These are phyloP conservation scores for Cyclotella sp. DNA, from an alignment of 108 stramenopile species.

Conservation along the genomic window DNA sequence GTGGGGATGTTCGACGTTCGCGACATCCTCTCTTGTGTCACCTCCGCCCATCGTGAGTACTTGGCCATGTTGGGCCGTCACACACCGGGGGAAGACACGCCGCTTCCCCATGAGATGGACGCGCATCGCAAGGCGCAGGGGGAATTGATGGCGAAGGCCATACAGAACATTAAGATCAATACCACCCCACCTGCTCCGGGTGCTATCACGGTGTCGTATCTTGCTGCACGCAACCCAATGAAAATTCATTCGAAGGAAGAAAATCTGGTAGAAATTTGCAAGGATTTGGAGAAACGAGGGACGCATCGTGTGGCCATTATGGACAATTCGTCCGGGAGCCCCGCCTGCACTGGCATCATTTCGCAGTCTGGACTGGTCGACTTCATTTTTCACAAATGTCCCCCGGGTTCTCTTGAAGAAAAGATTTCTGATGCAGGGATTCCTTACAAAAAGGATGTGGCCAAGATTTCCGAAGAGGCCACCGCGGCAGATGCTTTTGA, in stretches of 20 bases:
- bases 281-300: slow-evolving; percentile 34
- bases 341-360: slow-evolving; percentile 44
- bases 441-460: slow-evolving; percentile 47
- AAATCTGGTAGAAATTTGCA: slow-evolving; percentile 52
- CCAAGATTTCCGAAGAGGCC: slow-evolving; percentile 40
- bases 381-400: slow-evolving; percentile 47
- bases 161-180: slow-evolving; percentile 51
- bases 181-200: slow-evolving; percentile 43
- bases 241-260: slow-evolving; percentile 27
- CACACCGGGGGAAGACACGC: slow-evolving; percentile 41
- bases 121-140: slow-evolving; percentile 42
- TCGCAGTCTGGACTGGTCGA: slow-evolving; percentile 50
- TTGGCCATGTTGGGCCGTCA: slow-evolving; percentile 33
- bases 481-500: slow-evolving; percentile 54
- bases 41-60: slow-evolving; percentile 48
- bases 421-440: slow-evolving; percentile 52
- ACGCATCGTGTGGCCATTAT: slow-evolving; percentile 51
- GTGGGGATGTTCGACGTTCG: slow-evolving; percentile 63
- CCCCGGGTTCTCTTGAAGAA: slow-evolving; percentile 48
- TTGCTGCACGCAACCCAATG: slow-evolving; percentile 57
- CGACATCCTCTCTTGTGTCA: slow-evolving; percentile 59
- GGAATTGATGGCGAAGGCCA: slow-evolving; percentile 50
- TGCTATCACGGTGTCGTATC: slow-evolving; percentile 52
- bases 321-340: slow-evolving; percentile 33
- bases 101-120: slow-evolving; percentile 33